Evolutionary conservation across 1,284 basidiomycete species (phyloP).

Genomic region (Ustilago loliicola): DNA sequence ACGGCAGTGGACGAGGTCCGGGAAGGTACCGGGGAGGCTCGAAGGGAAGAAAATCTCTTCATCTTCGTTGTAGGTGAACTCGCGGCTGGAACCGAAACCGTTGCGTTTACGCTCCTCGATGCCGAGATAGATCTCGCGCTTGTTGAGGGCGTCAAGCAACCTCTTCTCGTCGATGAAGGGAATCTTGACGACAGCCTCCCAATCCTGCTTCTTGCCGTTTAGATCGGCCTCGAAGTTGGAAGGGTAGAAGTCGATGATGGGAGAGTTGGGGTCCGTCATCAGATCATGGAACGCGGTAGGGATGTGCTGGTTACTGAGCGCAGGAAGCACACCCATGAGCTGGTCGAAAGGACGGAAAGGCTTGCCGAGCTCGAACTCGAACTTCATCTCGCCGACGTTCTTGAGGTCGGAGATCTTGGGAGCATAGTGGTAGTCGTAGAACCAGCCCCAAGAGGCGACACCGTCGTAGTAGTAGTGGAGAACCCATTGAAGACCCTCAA

Average conservation of each 20-base stretch:
- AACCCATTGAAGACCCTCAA: constrained; percentile 98
- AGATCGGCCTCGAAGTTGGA: constrained; percentile 89
- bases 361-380: constrained; percentile 85
- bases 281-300: constrained; percentile 90
- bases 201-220: constrained; percentile 98
- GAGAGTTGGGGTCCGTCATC: constrained; percentile 87
- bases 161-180: constrained; percentile 93
- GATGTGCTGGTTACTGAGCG: constrained; percentile 87
- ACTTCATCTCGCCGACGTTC: constrained; percentile 82
- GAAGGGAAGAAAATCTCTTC: constrained; percentile 82
- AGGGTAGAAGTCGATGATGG: constrained; percentile 96
- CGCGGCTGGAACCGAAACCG: constrained; percentile 81
- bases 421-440: constrained; percentile 97
- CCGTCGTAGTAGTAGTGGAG: constrained; percentile 99
- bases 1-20: constrained; percentile 84
- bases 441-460: constrained; percentile 98
- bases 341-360: constrained; percentile 97
- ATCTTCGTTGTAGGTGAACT: constrained; percentile 79
- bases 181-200: constrained; percentile 99
- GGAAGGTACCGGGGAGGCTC: constrained; percentile 94
- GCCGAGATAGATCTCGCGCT: constrained; percentile 84
- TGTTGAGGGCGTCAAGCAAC: constrained; percentile 77
- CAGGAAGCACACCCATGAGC: constrained; percentile 96
- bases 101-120: constrained; percentile 85
- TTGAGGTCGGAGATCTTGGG: constrained; percentile 80